phyloP scores from a whole-genome alignment of 305 asterid genomes.

The Fraxinus floribunda region DNA sequence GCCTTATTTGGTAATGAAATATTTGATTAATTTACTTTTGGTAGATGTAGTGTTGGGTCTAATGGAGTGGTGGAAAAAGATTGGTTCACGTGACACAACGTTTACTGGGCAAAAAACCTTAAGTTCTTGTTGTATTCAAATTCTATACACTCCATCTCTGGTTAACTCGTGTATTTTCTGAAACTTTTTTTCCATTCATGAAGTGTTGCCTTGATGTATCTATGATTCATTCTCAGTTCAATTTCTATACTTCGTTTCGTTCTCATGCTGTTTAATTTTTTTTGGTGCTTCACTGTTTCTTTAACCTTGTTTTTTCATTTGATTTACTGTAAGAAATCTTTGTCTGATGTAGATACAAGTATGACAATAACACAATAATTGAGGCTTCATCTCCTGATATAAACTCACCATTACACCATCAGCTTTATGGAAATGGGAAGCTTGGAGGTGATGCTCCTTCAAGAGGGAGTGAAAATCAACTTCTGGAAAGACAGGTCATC shows the following conservation, averaged over 20 bases:
- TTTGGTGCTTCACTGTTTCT: not conserved
- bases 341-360: constrained; percentile 63
- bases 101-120: not conserved
- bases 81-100: not conserved
- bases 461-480: constrained; percentile 81
- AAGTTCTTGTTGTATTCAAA: not conserved
- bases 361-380: constrained; percentile 75
- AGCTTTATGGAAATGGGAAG: constrained; percentile 83
- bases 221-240: not conserved
- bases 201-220: not conserved
- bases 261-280: not conserved
- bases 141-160: not conserved
- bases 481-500: constrained; percentile 91
- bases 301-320: not conserved
- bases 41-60: not conserved
- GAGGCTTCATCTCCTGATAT: constrained; percentile 81
- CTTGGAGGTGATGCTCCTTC: constrained; percentile 69
- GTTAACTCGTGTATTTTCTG: not conserved
- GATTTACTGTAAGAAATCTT: not conserved
- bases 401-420: constrained; percentile 83
- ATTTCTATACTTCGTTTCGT: not conserved
- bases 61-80: not conserved
- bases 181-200: not conserved
- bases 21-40: not conserved
- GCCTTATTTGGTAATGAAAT: not conserved